phyloP scores from a whole-genome alignment of 768 basidiomycete genomes.

The Paxillus involutus region DNA sequence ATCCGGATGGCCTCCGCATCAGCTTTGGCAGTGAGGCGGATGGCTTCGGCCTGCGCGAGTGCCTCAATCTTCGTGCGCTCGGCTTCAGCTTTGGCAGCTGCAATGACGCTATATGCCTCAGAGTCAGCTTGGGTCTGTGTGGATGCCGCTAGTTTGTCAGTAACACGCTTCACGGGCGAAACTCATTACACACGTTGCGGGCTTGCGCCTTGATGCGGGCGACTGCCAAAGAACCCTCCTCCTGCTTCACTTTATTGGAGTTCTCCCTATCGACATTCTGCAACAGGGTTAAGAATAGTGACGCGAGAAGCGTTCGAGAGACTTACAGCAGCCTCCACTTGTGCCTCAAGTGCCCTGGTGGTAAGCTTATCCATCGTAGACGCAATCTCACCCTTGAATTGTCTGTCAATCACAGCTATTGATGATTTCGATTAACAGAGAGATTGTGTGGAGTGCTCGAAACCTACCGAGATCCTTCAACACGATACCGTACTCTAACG shows the following conservation, averaged over 20 bases:
- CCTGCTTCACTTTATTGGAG: conserved; percentile 83
- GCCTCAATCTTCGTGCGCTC: conserved; percentile 67
- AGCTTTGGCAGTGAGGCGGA: conserved; percentile 70
- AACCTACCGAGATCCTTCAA: conserved; percentile 72
- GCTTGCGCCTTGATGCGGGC: conserved; percentile 74
- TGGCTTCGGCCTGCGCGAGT: conserved; percentile 76
- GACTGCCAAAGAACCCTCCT: conserved; percentile 76
- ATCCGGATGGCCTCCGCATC: conserved; percentile 68
- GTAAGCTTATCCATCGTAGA: conserved; percentile 84
- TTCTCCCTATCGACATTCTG: conserved; percentile 87
- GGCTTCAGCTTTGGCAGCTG: conserved; percentile 74
- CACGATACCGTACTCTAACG: conserved; percentile 80
- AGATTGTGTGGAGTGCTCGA: background rate
- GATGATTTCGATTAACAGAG: conserved; percentile 7
- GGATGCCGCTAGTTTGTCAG: conserved; percentile 8
- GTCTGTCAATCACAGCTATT: conserved; percentile 79
- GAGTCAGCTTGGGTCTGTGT: conserved; percentile 67
- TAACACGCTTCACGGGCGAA: background rate
- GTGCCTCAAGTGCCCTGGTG: conserved; percentile 80
- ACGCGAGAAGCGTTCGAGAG: background rate
- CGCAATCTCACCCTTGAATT: conserved; percentile 89
- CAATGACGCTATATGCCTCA: conserved; percentile 71
- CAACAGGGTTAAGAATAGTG: background rate
- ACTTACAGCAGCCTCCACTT: conserved; percentile 80
- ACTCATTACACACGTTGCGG: conserved; percentile 39